Evolutionary conservation across 106 monocot genomes (phyloP).

Genomic region (Agapanthus africanus): DNA sequence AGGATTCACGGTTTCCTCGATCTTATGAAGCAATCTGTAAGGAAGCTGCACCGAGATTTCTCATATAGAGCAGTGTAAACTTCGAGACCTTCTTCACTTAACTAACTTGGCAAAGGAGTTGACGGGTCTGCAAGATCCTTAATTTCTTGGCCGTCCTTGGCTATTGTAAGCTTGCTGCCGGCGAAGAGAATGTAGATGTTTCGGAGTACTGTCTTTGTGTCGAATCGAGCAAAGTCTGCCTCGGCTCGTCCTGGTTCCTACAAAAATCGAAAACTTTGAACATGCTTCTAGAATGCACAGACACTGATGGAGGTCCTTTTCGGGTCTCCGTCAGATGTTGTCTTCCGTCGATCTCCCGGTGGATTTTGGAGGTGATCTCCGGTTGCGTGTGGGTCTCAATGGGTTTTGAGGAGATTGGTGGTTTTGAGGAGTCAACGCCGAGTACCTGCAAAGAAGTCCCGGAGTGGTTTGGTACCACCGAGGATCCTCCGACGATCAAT

Average conservation of each 20-base stretch:
- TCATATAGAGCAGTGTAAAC: constrained; percentile 22
- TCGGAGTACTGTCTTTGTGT: constrained; percentile 21
- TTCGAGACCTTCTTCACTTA: constrained; percentile 27
- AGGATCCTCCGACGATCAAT: too few relatives aligned
- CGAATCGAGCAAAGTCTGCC: constrained; percentile 25
- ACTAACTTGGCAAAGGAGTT: constrained; percentile 31
- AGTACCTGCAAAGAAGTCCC: too few relatives aligned
- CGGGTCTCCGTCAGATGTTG: neutral
- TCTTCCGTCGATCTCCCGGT: too few relatives aligned
- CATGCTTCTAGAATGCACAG: too few relatives aligned
- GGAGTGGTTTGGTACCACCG: too few relatives aligned
- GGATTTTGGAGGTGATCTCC: too few relatives aligned
- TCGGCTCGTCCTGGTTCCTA: constrained; percentile 25
- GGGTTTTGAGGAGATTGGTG: too few relatives aligned
- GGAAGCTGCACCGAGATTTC: constrained; percentile 32
- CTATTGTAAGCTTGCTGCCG: constrained; percentile 23
- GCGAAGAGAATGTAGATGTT: constrained; percentile 35
- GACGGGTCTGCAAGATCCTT: constrained; percentile 32
- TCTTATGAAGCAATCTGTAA: constrained; percentile 8
- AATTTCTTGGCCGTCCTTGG: constrained; percentile 28
- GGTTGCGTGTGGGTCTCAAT: too few relatives aligned
- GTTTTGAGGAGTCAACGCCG: too few relatives aligned
- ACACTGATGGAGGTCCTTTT: too few relatives aligned
- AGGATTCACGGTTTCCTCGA: neutral
- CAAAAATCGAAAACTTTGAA: neutral